These are phyloP conservation scores for Helicocarpus griseus DNA, from an alignment of 2,329 filamentous ascomycete species.

Conservation along the genomic window DNA sequence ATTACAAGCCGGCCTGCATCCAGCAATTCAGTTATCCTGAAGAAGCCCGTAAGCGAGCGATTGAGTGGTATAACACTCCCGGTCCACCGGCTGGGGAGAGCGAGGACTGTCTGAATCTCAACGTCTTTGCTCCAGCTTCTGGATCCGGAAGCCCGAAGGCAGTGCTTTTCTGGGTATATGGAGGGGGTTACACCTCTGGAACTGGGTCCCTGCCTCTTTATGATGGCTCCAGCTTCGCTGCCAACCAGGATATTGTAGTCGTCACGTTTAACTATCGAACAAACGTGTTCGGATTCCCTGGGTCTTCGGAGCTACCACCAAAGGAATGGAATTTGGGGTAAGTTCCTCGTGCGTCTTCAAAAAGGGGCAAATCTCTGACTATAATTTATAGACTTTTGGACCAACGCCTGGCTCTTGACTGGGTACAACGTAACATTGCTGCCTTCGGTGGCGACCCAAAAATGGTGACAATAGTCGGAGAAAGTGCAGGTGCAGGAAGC, in stretches of 20 bases:
- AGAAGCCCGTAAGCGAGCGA: conserved; percentile 19
- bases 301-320: conserved; percentile 25
- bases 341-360: neutral
- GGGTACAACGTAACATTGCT: conserved; percentile 7
- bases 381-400: conserved; percentile 15
- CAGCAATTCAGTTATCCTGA: conserved; percentile 19
- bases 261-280: conserved; percentile 24
- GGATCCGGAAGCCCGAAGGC: conserved; percentile 11
- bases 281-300: conserved; percentile 34
- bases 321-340: conserved; percentile 14
- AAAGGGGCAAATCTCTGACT: conserved; percentile 4
- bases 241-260: conserved; percentile 22
- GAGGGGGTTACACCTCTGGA: conserved; percentile 18
- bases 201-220: conserved; percentile 14
- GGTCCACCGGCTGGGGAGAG: conserved; percentile 17
- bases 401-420: conserved; percentile 15
- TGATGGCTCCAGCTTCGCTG: conserved; percentile 21
- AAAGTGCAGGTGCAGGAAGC: conserved; percentile 36
- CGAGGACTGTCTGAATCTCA: conserved; percentile 26
- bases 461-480: conserved; percentile 35
- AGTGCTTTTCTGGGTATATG: conserved; percentile 24
- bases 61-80: conserved; percentile 16
- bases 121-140: conserved; percentile 19
- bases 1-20: conserved; percentile 18
- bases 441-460: conserved; percentile 28